Evolutionary conservation across 2,329 filamentous ascomycete species (phyloP), one percentile per base, ranked within the genome.

Genomic region (Lasiodiplodia sp.): DNA sequence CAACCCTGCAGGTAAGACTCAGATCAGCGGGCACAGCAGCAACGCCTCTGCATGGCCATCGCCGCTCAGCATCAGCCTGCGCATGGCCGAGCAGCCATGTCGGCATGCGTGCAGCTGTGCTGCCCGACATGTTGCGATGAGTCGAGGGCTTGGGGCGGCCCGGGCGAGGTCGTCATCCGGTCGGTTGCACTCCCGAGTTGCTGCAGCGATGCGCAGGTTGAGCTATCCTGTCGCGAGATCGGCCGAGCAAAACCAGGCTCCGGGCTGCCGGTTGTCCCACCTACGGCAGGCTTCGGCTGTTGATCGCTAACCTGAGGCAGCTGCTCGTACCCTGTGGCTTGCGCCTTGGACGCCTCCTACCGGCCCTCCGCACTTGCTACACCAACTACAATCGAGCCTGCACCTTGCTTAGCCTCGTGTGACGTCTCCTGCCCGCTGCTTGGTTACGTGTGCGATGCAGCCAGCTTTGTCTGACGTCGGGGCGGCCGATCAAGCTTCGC

Each of bases 1-100:
- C 60, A 12, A 52, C 60, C 60, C 60, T 64, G 60, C 60, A 38
- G 38, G 60, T 64, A 31, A 64, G 60, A 64, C 47, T 64, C 60
- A 64, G 47, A 64, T 64, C 60, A 64, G 60, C 60, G 60, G 40
- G 47, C 47, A 51, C 60, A 40, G 44, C 60, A 64, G 44, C 60
- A 64, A 25, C 60, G 60, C 60, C 60, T 52, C 60, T 25, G 44
- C 60, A 40, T 52, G 60, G 60, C 57, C 25, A n/a, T 62, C 38
- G 40, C 56, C 56, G 56, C 57, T 34, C 57, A 52, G 31, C 23
- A 21, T 8, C 44, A 10, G 12, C 18, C 25, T 18, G 12, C 60
- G 10, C 58, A 34, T 25, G 8, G 3, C 40, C 10, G 57, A 11
- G 16, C 12, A 49, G 38, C 44, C 5, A 47, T 47, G 28, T 14